Base-by-base conservation (phyloP, 2,329 filamentous ascomycete species). In the Sporothrix protearum region DNA sequence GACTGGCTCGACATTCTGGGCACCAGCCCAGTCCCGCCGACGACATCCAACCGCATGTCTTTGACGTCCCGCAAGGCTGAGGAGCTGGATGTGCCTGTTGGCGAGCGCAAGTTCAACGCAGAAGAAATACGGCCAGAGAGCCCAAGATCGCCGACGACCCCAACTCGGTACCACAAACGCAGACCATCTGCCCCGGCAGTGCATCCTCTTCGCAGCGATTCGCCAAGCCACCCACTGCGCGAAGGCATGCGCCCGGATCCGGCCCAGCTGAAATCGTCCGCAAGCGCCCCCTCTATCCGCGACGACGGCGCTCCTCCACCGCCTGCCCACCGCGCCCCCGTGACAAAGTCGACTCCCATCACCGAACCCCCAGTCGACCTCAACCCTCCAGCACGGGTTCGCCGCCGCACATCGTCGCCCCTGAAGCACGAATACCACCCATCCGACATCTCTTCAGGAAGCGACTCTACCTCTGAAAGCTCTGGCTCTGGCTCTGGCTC, bases 381-480 rank as follows among this genome's bases (percentile, higher is more conserved):
- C 76, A 80, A 71, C 77, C 82, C 74, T 78, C 81, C 78, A 75
- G 79, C 79, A 74, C 85, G 79, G 79, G 75, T 88, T 28, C 87
- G 91, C 77, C 88, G 94, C 59, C 89, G 94, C 22, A 91, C 89
- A 1, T 98, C 96, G 0, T 99, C 96, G 1, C 96, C 96, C 0
- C 84, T 99, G 67, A 99, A 99, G 82, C 95, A 98, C 78, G 95
- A 99, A 81, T 99, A 97, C 77, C 91, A 94, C 74, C 95, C 95
- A 16, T 98, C 96, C 0, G 88, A 90, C 68, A 80, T 84, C 64
- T 89, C 87, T 0, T 89, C 88, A 0, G 82, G 80, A 19, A 89
- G 88, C 7, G 88, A 87, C 61, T 90, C 89, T 0, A 87, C 88
- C 55, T 88, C 88, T 7, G 82, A 86, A 49, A 82, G 82, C 45